These are phyloP conservation scores for Udeniomyces megalosporus DNA, from an alignment of 768 basidiomycete species.

Conservation along the genomic window DNA sequence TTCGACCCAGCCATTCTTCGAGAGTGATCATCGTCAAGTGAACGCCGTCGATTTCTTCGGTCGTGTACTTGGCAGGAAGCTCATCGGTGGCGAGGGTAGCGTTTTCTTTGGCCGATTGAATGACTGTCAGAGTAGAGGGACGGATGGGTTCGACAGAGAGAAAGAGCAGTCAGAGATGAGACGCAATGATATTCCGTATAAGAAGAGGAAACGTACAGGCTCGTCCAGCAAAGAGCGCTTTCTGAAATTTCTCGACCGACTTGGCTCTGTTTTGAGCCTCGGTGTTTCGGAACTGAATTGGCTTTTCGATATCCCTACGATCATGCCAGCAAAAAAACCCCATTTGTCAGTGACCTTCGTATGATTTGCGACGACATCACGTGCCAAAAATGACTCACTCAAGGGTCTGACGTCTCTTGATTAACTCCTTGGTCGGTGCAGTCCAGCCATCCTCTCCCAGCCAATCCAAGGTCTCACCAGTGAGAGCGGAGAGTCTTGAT, in stretches of 20 bases:
- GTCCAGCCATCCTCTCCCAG: slow-evolving; percentile 65
- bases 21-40: slow-evolving; percentile 62
- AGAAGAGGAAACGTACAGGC: slow-evolving; percentile 32
- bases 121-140: slow-evolving; percentile 32
- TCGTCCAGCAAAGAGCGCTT: slow-evolving; percentile 37
- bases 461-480: slow-evolving; percentile 62
- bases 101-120: slow-evolving; percentile 59
- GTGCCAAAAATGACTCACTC: slow-evolving; percentile 47
- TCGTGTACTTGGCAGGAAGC: slow-evolving; percentile 47
- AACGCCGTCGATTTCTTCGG: slow-evolving; percentile 65
- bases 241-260: slow-evolving; percentile 72
- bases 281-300: slow-evolving; percentile 70
- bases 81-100: slow-evolving; percentile 45
- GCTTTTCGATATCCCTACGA: slow-evolving; percentile 53
- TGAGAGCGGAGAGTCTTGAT: slow-evolving; percentile 35
- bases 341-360: background rate
- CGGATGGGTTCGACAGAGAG: background rate
- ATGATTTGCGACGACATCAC: background rate
- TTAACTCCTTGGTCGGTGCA: slow-evolving; percentile 58
- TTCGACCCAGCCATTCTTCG: slow-evolving; percentile 65
- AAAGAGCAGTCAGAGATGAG: background rate
- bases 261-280: slow-evolving; percentile 76
- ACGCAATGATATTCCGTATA: too few relatives aligned
- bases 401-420: slow-evolving; percentile 56
- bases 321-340: background rate